phyloP scores from a whole-genome alignment of 495 filamentous ascomycete genomes.

The Neurospora tetraspora region DNA sequence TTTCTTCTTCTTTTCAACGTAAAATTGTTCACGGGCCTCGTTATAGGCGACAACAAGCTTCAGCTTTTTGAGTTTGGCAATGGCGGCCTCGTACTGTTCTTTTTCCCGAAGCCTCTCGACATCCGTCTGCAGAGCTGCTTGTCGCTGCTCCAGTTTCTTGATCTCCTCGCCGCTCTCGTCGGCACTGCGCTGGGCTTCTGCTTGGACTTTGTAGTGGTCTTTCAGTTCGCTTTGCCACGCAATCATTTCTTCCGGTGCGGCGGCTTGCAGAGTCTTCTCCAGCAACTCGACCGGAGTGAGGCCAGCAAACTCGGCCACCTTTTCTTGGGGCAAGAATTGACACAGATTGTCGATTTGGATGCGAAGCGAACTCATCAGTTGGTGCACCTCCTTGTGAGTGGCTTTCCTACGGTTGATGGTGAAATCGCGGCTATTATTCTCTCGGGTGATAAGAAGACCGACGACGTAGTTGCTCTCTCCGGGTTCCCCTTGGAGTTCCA shows the following conservation, averaged over 20 bases:
- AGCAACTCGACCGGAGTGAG: slow-evolving; percentile 80
- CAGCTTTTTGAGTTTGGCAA: slow-evolving; percentile 55
- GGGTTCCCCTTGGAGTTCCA: slow-evolving; percentile 62
- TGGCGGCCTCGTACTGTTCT: slow-evolving; percentile 50
- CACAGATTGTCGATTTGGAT: slow-evolving; percentile 98
- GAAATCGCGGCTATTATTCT: slow-evolving; percentile 69
- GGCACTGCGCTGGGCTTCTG: slow-evolving; percentile 48
- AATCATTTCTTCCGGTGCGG: slow-evolving; percentile 69
- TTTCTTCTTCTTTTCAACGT: slow-evolving; percentile 36
- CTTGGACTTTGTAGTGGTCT: slow-evolving; percentile 57
- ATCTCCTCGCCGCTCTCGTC: slow-evolving; percentile 51
- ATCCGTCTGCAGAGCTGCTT: slow-evolving; percentile 68
- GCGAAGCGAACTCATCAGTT: slow-evolving; percentile 54
- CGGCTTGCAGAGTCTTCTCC: slow-evolving; percentile 74
- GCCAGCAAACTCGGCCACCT: slow-evolving; percentile 87
- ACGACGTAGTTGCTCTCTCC: slow-evolving; percentile 59
- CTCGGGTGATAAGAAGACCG: slow-evolving; percentile 62
- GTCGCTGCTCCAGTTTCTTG: slow-evolving; percentile 56
- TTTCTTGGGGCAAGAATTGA: slow-evolving; percentile 95
- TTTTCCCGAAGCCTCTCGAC: slow-evolving; percentile 76
- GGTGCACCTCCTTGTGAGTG: slow-evolving; percentile 48
- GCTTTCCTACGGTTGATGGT: slow-evolving; percentile 54
- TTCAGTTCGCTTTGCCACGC: slow-evolving; percentile 70
- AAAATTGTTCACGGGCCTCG: slow-evolving; percentile 29
- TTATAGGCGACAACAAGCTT: slow-evolving; percentile 58